A percentile compares a stretch with the other conserved stretches of the same genome.
phyloP scores from a whole-genome alignment of 805 yeast species.

The Yarrowia sp. region DNA sequence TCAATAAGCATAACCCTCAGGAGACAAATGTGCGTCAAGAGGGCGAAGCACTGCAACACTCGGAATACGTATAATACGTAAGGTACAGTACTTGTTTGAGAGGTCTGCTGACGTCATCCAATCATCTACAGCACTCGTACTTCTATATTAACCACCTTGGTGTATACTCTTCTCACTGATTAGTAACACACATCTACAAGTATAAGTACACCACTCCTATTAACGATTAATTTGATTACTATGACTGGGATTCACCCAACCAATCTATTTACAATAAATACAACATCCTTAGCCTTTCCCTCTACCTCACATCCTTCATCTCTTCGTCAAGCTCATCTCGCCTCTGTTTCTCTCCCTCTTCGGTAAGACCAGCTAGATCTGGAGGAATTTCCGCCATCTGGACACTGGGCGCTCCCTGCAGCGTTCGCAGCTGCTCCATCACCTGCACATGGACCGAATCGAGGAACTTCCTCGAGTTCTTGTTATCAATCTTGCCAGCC shows the following conservation, averaged over 20 bases:
- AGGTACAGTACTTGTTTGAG: too few relatives aligned
- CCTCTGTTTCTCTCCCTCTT: conserved; percentile 51
- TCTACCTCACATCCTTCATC: conserved; percentile 39
- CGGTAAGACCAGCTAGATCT: conserved; percentile 52
- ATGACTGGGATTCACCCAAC: too few relatives aligned
- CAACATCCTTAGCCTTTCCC: neutral
- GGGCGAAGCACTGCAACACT: neutral
- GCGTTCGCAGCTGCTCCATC: conserved; percentile 77
- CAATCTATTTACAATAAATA: conserved; percentile 19
- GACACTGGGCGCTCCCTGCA: conserved; percentile 94
- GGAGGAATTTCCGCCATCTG: conserved; percentile 93
- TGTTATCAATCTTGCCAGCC: conserved; percentile 83
- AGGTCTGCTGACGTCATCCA: too few relatives aligned
- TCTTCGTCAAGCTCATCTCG: conserved; percentile 47
- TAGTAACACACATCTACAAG: too few relatives aligned
- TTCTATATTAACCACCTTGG: too few relatives aligned
- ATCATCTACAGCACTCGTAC: too few relatives aligned
- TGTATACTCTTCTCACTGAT: too few relatives aligned
- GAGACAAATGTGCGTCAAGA: neutral
- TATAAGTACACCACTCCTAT: too few relatives aligned
- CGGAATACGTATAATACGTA: too few relatives aligned
- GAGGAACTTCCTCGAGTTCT: conserved; percentile 79
- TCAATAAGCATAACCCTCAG: conserved; percentile 1
- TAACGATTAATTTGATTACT: too few relatives aligned
- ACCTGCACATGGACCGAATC: conserved; percentile 79